Base-by-base conservation (phyloP, 2,329 filamentous ascomycete species). In the Sclerotiophoma versabilis region DNA sequence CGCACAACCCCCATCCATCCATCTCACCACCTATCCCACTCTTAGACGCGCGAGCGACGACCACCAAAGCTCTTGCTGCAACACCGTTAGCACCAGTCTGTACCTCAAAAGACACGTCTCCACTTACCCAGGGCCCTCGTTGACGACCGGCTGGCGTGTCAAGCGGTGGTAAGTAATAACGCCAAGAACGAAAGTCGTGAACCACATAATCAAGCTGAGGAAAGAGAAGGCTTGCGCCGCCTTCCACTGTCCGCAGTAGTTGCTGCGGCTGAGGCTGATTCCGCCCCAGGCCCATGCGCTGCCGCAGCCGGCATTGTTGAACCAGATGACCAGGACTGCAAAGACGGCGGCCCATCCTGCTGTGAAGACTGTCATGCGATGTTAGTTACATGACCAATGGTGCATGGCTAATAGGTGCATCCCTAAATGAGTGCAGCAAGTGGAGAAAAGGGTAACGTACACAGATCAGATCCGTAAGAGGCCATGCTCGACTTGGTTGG, bases 191-290 rank as follows among this genome's bases (percentile, higher is more conserved):
- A 62, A 65, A 39, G 86, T 89, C 11, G 79, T 83, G 33, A 92
- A 81, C 89, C 89, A 92, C 68, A 87, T 79, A 61, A 90, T 81
- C 49, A 87, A 87, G 2, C 86, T 87, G 49, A 92, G 75, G 76
- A 92, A 92, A 42, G 81, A 78, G 68, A 92, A 92, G 4, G 88
- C 88, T 63, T 90, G 83, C 57, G 84, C 80, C 33, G 90, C 84
- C 76, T 89, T 91, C 83, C 85, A 90, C 64, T 85, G 83, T 53
- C 84, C 81, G 74, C 90, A 93, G n/a, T 73, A 71, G 38, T 81
- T 59, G 79, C 46, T 34, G 34, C 62, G 64, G 25, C 57, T 61
- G 14, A 67, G 54, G 15, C 68, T 70, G 54, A 90, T 78, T 45
- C 81, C 80, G 54, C 71, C 69, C 87, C 88, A 90, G 69, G 84